phyloP scores from a whole-genome alignment of 768 basidiomycete species.

The Guyanaporus albipodus region DNA sequence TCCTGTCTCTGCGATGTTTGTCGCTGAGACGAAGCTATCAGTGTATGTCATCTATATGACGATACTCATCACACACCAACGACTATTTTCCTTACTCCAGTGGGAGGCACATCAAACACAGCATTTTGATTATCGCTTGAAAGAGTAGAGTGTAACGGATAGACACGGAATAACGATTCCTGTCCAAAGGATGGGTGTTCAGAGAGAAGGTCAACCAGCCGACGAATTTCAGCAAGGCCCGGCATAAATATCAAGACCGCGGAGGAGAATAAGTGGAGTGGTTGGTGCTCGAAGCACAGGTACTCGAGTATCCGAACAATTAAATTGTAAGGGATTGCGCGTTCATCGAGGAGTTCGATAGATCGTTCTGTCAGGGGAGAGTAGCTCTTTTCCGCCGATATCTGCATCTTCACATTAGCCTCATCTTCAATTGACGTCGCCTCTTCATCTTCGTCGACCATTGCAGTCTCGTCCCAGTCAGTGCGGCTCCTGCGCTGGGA shows the following conservation, averaged over 20 bases:
- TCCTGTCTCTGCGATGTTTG: conserved; percentile 94
- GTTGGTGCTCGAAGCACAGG: conserved; percentile 67
- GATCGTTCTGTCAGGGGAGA: conserved; percentile 70
- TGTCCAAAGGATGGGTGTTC: conserved; percentile 74
- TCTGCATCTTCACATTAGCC: conserved; percentile 20
- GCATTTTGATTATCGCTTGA: conserved; percentile 88
- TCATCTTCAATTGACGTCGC: conserved; percentile 32
- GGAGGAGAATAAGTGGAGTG: conserved; percentile 55
- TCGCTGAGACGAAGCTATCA: conserved; percentile 44
- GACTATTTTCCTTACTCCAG: conserved; percentile 86
- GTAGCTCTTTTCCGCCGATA: conserved; percentile 75
- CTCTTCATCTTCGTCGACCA: conserved; percentile 63
- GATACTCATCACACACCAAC: conserved; percentile 52
- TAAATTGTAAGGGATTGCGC: conserved; percentile 87
- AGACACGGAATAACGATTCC: conserved; percentile 61
- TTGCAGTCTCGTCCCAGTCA: conserved; percentile 79
- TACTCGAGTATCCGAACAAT: conserved; percentile 79
- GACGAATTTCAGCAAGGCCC: conserved; percentile 89
- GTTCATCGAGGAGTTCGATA: conserved; percentile 82
- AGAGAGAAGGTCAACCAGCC: conserved; percentile 73
- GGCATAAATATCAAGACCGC: conserved; percentile 94
- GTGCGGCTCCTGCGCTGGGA: conserved; percentile 54
- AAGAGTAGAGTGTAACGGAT: conserved; percentile 88
- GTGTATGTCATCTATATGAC: background rate
- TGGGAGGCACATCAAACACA: conserved; percentile 85